Base-by-base conservation (phyloP, 75 land plant genomes). In the Cunninghamia lanceolata region DNA sequence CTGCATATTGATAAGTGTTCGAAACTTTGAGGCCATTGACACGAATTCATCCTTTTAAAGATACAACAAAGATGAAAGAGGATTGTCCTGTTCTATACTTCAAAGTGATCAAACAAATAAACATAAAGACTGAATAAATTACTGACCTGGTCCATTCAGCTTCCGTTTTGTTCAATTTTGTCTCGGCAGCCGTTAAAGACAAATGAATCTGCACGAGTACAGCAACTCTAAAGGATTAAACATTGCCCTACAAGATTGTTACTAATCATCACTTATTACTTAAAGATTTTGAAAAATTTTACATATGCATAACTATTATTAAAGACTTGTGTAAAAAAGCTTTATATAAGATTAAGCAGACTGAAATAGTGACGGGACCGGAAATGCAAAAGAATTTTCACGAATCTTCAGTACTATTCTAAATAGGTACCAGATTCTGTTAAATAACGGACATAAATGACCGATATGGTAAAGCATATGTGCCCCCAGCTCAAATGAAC, bases 71-170 rank as follows among this genome's bases (percentile, higher is more conserved):
- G 68, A 63, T 63, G 7, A 25, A 63, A 25, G 28, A 63, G 9
- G 8, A 63, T 63, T 7, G 68, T 6, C n/a, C 28, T 63, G 7
- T 4, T 73, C 34, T 11, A 34, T 32, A 34, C 34, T 73, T 73
- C 36, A 73, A n/a, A n/a, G n/a, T n/a, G n/a, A n/a, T n/a, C n/a
- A n/a, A 73, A 34, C 16, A 73, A 30, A 34, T 73, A 30, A 73
- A 38, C 75, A 73, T 73, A 73, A 34, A n/a, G 13, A 73, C 34
- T 73, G 3, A 34, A 10, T 73, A 73, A 73, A 73, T 25, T 73
- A 73, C 38, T 34, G 3, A 25, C 75, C 75, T 73, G 75, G 75
- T 73, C 75, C 75, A 73, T 73, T 34, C 75, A 73, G 75, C 75
- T 34, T 73, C 75, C 75, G 16, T 73, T 34, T 15, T 73, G 75